These are phyloP conservation scores for Gastrolobium bilobum DNA, from an alignment of 306 rosid species.

Conservation along the genomic window DNA sequence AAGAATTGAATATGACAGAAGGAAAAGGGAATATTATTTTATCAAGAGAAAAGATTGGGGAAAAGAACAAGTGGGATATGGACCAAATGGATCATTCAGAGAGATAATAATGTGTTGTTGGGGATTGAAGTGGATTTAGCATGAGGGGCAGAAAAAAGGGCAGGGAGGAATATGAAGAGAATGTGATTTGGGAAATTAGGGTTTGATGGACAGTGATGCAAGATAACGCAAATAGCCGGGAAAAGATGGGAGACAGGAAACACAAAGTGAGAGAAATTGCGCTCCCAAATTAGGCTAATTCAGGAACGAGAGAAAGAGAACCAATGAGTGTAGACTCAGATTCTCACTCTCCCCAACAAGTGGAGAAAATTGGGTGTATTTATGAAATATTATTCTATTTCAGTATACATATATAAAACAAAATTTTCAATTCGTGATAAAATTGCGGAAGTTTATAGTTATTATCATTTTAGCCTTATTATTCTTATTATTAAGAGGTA, in stretches of 20 bases:
- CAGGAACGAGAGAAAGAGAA: conserved; percentile 27
- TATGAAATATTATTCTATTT: no score
- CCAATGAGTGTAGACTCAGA: neutral
- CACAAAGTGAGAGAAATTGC: neutral
- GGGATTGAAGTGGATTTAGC: neutral
- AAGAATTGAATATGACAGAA: neutral
- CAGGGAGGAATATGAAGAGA: neutral
- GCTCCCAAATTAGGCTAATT: conserved; percentile 34
- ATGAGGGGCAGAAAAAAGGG: neutral
- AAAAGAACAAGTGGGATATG: neutral
- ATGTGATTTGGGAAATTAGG: conserved; percentile 33
- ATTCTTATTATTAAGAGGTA: no score
- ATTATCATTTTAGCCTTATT: no score
- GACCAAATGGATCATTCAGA: neutral
- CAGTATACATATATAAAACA: no score
- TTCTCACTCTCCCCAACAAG: neutral
- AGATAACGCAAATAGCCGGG: neutral
- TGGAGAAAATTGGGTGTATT: neutral
- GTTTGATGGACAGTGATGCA: conserved; percentile 38
- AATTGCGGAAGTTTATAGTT: no score
- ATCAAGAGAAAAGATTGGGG: neutral
- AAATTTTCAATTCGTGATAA: no score
- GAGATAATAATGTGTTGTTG: neutral
- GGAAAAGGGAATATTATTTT: neutral
- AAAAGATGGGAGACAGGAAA: neutral